Evolutionary conservation across 371 early-diverging fungal genomes (phyloP).

Genomic region (Lichtheimia ornata): DNA sequence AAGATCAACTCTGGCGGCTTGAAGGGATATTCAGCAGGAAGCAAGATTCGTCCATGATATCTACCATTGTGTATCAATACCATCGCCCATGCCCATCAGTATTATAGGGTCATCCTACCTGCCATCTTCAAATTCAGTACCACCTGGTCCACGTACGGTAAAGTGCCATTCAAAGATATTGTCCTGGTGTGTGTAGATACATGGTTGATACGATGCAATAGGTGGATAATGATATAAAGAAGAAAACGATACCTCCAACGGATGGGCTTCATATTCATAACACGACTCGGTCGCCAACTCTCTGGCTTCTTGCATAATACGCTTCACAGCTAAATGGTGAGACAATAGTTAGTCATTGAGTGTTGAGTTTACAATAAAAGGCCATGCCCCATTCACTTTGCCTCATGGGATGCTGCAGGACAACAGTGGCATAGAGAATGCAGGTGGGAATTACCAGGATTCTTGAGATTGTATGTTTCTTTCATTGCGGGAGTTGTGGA

Average conservation of each 20-base stretch:
- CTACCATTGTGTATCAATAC: slow-evolving; percentile 16
- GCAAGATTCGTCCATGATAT: slow-evolving; percentile 77
- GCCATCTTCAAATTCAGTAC: slow-evolving; percentile 87
- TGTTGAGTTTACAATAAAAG: neutral
- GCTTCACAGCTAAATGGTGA: slow-evolving; percentile 53
- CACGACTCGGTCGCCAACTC: slow-evolving; percentile 58
- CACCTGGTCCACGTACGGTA: slow-evolving; percentile 86
- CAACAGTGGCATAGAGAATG: too few relatives aligned
- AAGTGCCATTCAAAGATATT: slow-evolving; percentile 94
- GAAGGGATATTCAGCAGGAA: slow-evolving; percentile 92
- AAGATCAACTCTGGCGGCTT: slow-evolving; percentile 91
- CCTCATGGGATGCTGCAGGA: too few relatives aligned
- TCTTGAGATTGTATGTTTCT: slow-evolving; percentile 15
- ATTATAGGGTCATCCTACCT: slow-evolving; percentile 34
- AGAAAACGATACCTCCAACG: slow-evolving; percentile 54
- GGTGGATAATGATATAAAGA: neutral
- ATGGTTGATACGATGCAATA: neutral
- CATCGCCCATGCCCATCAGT: neutral
- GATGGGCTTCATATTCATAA: slow-evolving; percentile 62
- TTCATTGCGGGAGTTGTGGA: too few relatives aligned
- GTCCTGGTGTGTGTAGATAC: slow-evolving; percentile 40
- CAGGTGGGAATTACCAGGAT: slow-evolving; percentile 12
- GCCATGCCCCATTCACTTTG: neutral
- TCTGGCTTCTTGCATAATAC: slow-evolving; percentile 70
- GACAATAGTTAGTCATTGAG: neutral